phyloP scores from a whole-genome alignment of 495 filamentous ascomycete genomes.

The Penicillium goetzii region DNA sequence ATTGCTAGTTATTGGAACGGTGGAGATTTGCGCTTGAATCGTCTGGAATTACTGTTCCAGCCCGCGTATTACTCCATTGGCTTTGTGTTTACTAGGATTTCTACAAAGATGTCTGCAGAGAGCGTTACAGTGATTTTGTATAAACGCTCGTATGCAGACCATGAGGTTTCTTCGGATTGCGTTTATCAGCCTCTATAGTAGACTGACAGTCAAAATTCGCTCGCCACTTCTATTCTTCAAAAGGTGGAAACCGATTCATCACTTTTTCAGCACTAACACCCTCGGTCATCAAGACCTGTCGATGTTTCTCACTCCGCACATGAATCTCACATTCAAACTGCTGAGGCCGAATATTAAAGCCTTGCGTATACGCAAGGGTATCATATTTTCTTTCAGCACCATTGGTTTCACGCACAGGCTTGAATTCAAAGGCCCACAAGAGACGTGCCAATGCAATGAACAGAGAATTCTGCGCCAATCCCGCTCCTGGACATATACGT shows the following conservation, averaged over 20 bases:
- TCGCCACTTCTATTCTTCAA: conserved; percentile 11
- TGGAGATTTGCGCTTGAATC: too few species aligned
- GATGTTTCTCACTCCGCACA: conserved; percentile 15
- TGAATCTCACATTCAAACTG: conserved; percentile 25
- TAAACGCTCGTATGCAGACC: too few species aligned
- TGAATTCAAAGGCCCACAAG: conserved; percentile 57
- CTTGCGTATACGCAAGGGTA: conserved; percentile 31
- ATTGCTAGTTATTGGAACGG: too few species aligned
- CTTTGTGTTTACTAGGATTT: too few species aligned
- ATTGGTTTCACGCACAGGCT: conserved; percentile 49
- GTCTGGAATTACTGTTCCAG: too few species aligned
- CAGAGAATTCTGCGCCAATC: conserved; percentile 55
- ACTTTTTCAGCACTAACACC: conserved; percentile 4
- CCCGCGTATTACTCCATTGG: too few species aligned
- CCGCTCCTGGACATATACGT: conserved; percentile 45
- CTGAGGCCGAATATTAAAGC: conserved; percentile 28
- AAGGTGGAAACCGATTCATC: conserved; percentile 17
- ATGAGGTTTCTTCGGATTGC: background rate
- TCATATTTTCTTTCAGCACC: conserved; percentile 22
- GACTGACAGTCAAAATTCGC: background rate
- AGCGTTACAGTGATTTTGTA: too few species aligned
- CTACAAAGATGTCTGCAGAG: too few species aligned
- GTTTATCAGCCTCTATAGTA: background rate
- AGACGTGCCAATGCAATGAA: conserved; percentile 54
- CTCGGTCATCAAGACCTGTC: conserved; percentile 15